Conservation (phyloP, 2,329 filamentous ascomycete genomes). For the Chlorencoelia australis region DNA sequence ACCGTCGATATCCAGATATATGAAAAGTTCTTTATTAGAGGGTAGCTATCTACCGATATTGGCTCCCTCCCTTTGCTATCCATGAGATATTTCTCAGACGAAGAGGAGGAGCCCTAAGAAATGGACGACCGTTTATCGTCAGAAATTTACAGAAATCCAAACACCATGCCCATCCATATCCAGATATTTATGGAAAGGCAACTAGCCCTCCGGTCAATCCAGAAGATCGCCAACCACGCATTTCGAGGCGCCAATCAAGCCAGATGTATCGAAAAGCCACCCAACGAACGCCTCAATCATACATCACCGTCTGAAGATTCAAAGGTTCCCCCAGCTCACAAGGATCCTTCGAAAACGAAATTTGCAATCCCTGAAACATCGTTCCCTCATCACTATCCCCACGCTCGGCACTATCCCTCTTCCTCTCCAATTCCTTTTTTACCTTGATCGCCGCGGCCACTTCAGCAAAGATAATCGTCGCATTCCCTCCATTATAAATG, state of each 20-base stretch:
- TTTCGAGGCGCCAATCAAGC: neutral
- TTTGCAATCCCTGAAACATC: slow-evolving; percentile 6
- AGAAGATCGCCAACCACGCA: neutral
- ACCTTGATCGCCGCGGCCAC: slow-evolving; percentile 20
- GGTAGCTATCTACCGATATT: too few species aligned
- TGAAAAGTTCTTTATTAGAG: too few species aligned
- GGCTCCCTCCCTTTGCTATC: too few species aligned
- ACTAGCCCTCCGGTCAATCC: neutral
- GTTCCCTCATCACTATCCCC: neutral
- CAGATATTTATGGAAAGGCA: too few species aligned
- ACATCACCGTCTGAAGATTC: slow-evolving; percentile 5
- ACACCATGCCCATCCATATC: too few species aligned
- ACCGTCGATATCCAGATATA: too few species aligned
- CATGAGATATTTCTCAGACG: too few species aligned
- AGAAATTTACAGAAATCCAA: too few species aligned
- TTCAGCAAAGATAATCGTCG: slow-evolving; percentile 24
- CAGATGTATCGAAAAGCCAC: neutral
- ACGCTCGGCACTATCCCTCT: slow-evolving; percentile 1
- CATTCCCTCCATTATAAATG: slow-evolving; percentile 26
- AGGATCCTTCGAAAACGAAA: slow-evolving; percentile 9
- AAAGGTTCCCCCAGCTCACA: slow-evolving; percentile 3
- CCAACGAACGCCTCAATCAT: slow-evolving; percentile 1
- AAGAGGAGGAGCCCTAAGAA: too few species aligned
- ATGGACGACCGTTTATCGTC: too few species aligned
- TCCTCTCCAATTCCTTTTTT: slow-evolving; percentile 19